Conservation (phyloP, 371 early-diverging fungal genomes). For the Chytridium lagenaria region DNA sequence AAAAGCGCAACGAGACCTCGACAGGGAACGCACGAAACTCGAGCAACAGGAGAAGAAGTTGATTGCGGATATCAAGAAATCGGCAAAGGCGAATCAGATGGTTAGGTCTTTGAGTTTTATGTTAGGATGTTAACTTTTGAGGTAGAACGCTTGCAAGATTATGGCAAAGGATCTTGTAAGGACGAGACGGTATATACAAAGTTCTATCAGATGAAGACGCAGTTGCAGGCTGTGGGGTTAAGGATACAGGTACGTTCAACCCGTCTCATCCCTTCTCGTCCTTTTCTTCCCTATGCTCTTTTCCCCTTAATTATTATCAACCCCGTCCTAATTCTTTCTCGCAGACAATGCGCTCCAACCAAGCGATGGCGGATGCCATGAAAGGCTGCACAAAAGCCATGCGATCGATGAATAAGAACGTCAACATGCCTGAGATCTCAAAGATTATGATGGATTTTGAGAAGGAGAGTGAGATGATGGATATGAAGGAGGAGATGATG, state of each 20-base stretch:
- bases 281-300: not conserved
- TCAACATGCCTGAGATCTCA: conserved; percentile 92
- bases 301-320: no score
- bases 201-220: conserved; percentile 94
- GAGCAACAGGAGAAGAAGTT: conserved; percentile 96
- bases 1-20: conserved; percentile 92
- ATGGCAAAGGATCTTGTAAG: conserved; percentile 98
- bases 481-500: conserved; percentile 99
- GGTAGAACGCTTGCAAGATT: conserved; percentile 88
- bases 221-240: conserved; percentile 90
- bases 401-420: conserved; percentile 91
- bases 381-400: conserved; percentile 94
- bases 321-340: conserved; percentile 8
- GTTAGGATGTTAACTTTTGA: no score
- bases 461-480: conserved; percentile 92
- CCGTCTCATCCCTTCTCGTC: not conserved
- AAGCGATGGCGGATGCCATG: conserved; percentile 96
- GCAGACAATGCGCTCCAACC: conserved; percentile 90
- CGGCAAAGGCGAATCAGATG: conserved; percentile 90
- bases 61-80: conserved; percentile 88
- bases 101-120: conserved; percentile 51
- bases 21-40: conserved; percentile 86
- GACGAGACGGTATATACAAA: conserved; percentile 92
- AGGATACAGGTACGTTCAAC: conserved; percentile 77
- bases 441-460: conserved; percentile 98